A percentile compares a stretch with the other conserved stretches of the same genome.
These are phyloP conservation scores for Stephania yunnanensis DNA, from an alignment of 164 flowering plant genomes.

Conservation along the genomic window DNA sequence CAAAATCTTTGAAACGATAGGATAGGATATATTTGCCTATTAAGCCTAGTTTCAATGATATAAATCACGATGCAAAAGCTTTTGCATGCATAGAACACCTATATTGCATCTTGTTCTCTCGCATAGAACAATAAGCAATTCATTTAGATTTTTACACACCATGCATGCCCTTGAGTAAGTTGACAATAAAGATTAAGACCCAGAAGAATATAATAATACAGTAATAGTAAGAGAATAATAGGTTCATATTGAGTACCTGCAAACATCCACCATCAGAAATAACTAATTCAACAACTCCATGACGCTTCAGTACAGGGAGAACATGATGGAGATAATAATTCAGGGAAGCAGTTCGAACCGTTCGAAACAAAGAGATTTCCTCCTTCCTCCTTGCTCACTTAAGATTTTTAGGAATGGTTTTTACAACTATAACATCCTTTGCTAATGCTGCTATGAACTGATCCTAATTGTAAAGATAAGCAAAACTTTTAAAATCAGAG, in stretches of 20 bases:
- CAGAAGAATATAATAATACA: not conserved
- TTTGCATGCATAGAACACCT: not conserved
- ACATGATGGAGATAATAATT: conserved; percentile 63
- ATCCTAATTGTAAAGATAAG: conserved; percentile 90
- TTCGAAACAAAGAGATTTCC: conserved; percentile 69
- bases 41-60: no score
- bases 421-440: conserved; percentile 68
- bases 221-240: no score
- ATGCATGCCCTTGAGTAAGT: not conserved
- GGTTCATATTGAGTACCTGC: conserved; percentile 46
- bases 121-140: not conserved
- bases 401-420: conserved; percentile 74
- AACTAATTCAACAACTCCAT: conserved; percentile 75
- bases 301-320: conserved; percentile 62
- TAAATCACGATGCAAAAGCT: not conserved
- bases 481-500: conserved; percentile 85
- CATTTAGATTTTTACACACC: not conserved
- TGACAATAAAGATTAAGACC: not conserved
- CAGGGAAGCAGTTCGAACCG: conserved; percentile 56
- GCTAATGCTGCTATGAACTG: conserved; percentile 75
- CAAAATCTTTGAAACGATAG: no score
- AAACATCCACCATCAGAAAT: conserved; percentile 90
- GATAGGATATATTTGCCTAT: no score
- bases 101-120: not conserved
- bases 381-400: conserved; percentile 77